These are phyloP conservation scores for Coniochaeta sp. DNA, from an alignment of 2,329 filamentous ascomycete species.

Conservation along the genomic window DNA sequence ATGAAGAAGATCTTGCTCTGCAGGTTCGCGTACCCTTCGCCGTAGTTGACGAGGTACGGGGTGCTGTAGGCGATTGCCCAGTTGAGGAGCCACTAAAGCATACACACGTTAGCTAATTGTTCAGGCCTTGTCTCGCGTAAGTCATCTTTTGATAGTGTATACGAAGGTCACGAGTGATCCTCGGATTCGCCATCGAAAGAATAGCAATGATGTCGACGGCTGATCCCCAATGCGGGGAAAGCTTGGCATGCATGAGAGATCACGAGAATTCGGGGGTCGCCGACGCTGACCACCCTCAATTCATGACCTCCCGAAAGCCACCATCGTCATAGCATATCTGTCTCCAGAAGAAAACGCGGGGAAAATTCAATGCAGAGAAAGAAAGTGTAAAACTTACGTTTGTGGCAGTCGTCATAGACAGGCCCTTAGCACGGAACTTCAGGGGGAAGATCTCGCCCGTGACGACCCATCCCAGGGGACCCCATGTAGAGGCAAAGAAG, in stretches of 20 bases:
- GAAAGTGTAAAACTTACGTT: constrained; percentile 15
- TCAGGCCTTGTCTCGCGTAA: too few relatives aligned
- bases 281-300: neutral
- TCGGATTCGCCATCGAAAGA: too few relatives aligned
- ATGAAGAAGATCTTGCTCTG: constrained; percentile 66
- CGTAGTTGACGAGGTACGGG: constrained; percentile 4
- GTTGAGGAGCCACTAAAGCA: constrained; percentile 40
- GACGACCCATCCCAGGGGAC: constrained; percentile 42
- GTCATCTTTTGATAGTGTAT: too few relatives aligned
- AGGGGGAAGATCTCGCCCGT: constrained; percentile 37
- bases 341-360: neutral
- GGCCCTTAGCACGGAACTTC: constrained; percentile 34
- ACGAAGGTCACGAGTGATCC: too few relatives aligned
- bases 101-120: too few relatives aligned
- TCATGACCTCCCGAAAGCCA: neutral
- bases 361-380: neutral
- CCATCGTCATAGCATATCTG: neutral
- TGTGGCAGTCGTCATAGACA: constrained; percentile 30
- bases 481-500: constrained; percentile 54
- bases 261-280: neutral
- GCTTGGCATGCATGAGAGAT: neutral
- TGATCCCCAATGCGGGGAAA: neutral
- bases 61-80: constrained; percentile 16
- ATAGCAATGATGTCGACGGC: too few relatives aligned
- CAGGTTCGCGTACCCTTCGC: constrained; percentile 1